Evolutionary conservation across 192 early-diverging fungal genomes (phyloP).

Genomic region (Backusella tarrabulga): DNA sequence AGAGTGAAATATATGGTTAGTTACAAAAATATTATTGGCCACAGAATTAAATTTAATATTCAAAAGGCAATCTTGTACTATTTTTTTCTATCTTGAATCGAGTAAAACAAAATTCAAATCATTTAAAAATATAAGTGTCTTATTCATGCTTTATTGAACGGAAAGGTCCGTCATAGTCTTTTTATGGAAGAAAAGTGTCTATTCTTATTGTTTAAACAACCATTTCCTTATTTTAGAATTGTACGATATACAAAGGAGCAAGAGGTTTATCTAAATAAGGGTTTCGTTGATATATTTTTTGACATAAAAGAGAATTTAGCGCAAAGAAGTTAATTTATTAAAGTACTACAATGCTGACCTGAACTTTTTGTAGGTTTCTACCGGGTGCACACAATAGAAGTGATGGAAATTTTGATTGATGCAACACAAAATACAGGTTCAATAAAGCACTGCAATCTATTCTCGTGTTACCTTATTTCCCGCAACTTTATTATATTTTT

Average conservation of each 20-base stretch:
- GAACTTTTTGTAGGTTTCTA: slow-evolving; percentile 1
- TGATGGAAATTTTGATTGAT: background rate
- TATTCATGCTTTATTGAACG: background rate
- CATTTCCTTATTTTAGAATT: background rate
- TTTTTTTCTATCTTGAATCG: background rate
- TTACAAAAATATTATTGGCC: background rate
- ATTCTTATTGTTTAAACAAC: background rate
- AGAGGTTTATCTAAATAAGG: slow-evolving; percentile 1
- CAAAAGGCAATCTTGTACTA: background rate
- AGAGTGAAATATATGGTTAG: background rate
- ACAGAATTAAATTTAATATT: slow-evolving; percentile 2
- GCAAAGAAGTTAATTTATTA: slow-evolving; percentile 9
- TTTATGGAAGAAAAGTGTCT: slow-evolving; percentile 10
- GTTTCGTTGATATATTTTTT: background rate
- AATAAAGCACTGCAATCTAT: slow-evolving; percentile 23
- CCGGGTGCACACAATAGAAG: slow-evolving; percentile 5
- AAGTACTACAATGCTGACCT: background rate
- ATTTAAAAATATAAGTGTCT: background rate
- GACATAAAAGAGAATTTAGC: background rate
- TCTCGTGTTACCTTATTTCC: slow-evolving; percentile 11
- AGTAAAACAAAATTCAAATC: background rate
- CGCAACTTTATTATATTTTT: background rate
- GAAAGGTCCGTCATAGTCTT: background rate
- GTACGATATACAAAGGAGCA: background rate
- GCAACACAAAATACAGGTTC: slow-evolving; percentile 7